Evolutionary conservation across 2,329 filamentous ascomycete genomes (phyloP).

Genomic region (Botryotinia globosa): DNA sequence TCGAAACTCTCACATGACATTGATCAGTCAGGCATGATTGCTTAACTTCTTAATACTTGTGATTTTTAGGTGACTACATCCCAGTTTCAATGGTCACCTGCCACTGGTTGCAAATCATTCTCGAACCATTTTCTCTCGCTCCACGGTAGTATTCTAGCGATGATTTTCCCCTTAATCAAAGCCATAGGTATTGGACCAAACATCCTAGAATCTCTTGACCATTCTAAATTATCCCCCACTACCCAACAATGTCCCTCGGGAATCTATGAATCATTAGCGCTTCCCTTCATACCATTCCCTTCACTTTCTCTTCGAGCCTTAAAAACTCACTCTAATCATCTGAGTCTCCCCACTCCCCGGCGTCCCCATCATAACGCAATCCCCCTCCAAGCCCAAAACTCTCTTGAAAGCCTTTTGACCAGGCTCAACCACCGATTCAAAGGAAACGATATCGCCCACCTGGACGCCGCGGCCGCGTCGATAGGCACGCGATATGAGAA

Average conservation of each 20-base stretch:
- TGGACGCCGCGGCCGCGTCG: slow-evolving; percentile 63
- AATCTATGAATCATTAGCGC: slow-evolving; percentile 52
- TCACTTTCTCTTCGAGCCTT: background rate
- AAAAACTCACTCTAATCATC: slow-evolving; percentile 56
- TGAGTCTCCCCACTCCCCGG: slow-evolving; percentile 43
- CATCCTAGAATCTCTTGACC: slow-evolving; percentile 79
- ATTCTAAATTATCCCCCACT: slow-evolving; percentile 80
- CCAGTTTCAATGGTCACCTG: background rate
- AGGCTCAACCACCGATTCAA: slow-evolving; percentile 68
- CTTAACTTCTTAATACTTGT: background rate
- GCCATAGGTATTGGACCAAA: slow-evolving; percentile 86
- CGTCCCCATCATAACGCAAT: slow-evolving; percentile 68
- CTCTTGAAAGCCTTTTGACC: slow-evolving; percentile 68
- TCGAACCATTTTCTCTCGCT: slow-evolving; percentile 51
- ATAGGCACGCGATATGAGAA: slow-evolving; percentile 66
- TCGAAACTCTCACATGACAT: background rate
- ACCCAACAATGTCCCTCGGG: slow-evolving; percentile 92
- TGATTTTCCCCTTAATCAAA: slow-evolving; percentile 77
- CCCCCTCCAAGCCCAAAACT: slow-evolving; percentile 45
- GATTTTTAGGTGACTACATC: background rate
- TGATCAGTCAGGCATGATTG: background rate
- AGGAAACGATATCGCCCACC: slow-evolving; percentile 84
- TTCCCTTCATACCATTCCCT: background rate
- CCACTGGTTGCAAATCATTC: slow-evolving; percentile 42
- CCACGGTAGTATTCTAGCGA: slow-evolving; percentile 57